Evolutionary conservation across 2,329 filamentous ascomycete species (phyloP), one percentile per base, ranked within the genome.

Genomic region (Neofusicoccum laricinum): DNA sequence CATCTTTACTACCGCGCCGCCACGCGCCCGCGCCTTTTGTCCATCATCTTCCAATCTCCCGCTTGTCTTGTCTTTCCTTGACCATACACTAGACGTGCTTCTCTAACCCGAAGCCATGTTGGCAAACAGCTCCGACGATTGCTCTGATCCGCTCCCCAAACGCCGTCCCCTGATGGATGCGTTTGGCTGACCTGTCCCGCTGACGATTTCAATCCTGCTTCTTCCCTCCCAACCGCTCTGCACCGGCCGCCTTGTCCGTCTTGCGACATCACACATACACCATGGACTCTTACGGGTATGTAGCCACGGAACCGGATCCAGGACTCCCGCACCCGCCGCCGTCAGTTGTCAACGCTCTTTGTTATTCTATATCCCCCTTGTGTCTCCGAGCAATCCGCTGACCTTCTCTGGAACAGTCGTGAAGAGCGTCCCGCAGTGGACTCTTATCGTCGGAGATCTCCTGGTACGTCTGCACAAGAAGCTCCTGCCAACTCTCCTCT

Each of bases 361-460:
- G 17, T 45, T 36, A 46, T 34, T 5, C 36, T 30, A 21, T 19
- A 15, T 38, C 36, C 30, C 14, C 40, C 43, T n/a, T 14, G 2
- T 15, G 2, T 25, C 11, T 30, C 30, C n/a, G 17, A 36, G 15
- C 41, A 19, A 6, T 21, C 55, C 5, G 41, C 55, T 59, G 55
- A 59, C 55, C 11, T 11, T 19, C 25, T 64, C 66, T 67, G 25
- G 34, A 69, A 69, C 66, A 79, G 80, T 55, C 87, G 90, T 71
- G 82, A 79, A 46, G 88, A 88, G 67, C 71, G 75, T 11, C 67
- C 72, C 10, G 66, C 68, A 14, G 61, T 38, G 25, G 77, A 78
- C 65, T 72, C 73, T 4, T 78, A 78, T 63, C 84, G 88, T 65
- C 85, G 84, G 66, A 85, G 89, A 74, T 91, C 89, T 70, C 89